A percentile compares a stretch with the other conserved stretches of the same genome.
These are phyloP conservation scores for Sordariomycetes sp. DNA, from an alignment of 2,329 filamentous ascomycete genomes.

Conservation along the genomic window DNA sequence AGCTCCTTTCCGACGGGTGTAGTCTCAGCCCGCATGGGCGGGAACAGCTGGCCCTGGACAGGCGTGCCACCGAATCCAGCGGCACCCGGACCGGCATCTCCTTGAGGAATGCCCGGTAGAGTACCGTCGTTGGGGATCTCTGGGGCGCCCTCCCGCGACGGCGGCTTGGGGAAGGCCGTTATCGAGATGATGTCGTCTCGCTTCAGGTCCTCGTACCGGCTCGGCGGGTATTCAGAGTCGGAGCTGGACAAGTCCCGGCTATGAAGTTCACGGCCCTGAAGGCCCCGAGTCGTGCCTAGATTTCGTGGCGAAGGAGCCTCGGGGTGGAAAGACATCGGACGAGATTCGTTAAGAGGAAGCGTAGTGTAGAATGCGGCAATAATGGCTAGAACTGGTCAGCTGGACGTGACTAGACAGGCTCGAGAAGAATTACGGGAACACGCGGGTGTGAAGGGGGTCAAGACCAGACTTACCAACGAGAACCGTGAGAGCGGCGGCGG, in stretches of 20 bases:
- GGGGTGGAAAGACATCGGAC: slow-evolving; percentile 17
- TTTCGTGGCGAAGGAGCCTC: slow-evolving; percentile 28
- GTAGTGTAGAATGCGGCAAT: slow-evolving; percentile 26
- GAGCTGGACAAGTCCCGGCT: slow-evolving; percentile 29
- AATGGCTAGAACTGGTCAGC: slow-evolving; percentile 11
- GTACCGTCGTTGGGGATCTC: slow-evolving; percentile 12
- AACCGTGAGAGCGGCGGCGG: slow-evolving; percentile 36
- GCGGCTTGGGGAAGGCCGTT: slow-evolving; percentile 18
- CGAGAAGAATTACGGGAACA: not conserved
- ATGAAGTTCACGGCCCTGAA: slow-evolving; percentile 6
- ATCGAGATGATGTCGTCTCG: slow-evolving; percentile 23
- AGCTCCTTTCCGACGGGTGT: slow-evolving; percentile 5
- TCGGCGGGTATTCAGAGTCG: slow-evolving; percentile 31
- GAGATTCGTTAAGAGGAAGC: slow-evolving; percentile 18
- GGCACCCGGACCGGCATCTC: slow-evolving; percentile 21
- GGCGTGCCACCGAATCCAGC: slow-evolving; percentile 26
- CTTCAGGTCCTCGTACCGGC: slow-evolving; percentile 38
- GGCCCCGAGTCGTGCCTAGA: slow-evolving; percentile 12
- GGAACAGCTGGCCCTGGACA: slow-evolving; percentile 28
- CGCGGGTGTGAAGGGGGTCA: not conserved
- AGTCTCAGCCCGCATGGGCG: slow-evolving; percentile 22
- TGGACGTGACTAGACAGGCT: not conserved
- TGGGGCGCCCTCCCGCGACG: slow-evolving; percentile 14
- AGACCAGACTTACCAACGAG: slow-evolving; percentile 31
- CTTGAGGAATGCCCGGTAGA: slow-evolving; percentile 26